Conservation (phyloP, 2,329 filamentous ascomycete species). For the Cryoendolithus antarcticus region DNA sequence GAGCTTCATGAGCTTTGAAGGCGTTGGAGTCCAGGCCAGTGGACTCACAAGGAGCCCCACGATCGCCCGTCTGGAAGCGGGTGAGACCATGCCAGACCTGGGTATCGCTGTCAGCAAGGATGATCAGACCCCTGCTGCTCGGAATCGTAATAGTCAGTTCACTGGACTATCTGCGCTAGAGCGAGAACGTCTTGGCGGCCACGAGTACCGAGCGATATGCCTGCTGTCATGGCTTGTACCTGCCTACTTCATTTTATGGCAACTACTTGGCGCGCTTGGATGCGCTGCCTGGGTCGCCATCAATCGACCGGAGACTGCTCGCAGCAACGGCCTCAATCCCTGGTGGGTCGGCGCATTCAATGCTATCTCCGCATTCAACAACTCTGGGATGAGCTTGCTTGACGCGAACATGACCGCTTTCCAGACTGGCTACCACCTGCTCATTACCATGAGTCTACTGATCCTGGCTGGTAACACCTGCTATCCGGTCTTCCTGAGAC, state of each 20-base stretch:
- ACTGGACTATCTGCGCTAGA: conserved; percentile 41
- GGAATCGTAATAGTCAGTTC: conserved; percentile 40
- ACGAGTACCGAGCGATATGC: conserved; percentile 51
- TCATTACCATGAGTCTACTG: conserved; percentile 36
- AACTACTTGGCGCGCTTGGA: conserved; percentile 45
- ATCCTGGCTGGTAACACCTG: conserved; percentile 43
- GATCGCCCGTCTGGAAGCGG: too few species aligned
- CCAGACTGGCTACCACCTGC: conserved; percentile 32
- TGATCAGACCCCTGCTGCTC: too few species aligned
- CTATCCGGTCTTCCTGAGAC: conserved; percentile 46
- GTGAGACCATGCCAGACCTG: too few species aligned
- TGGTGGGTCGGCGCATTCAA: conserved; percentile 61
- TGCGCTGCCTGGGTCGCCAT: conserved; percentile 49
- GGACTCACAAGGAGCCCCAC: too few species aligned
- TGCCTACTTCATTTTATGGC: conserved; percentile 47
- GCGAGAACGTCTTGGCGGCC: conserved; percentile 47
- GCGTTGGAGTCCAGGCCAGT: too few species aligned
- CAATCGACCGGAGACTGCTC: conserved; percentile 38
- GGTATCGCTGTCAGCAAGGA: too few species aligned
- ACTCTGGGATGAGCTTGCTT: conserved; percentile 56
- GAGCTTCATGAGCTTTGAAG: too few species aligned
- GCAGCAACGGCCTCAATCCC: conserved; percentile 47
- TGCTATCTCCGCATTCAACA: conserved; percentile 54
- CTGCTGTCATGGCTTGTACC: conserved; percentile 49
- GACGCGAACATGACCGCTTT: conserved; percentile 56